Evolutionary conservation across 768 basidiomycete genomes (phyloP).

Genomic region (Mycena latifolia): DNA sequence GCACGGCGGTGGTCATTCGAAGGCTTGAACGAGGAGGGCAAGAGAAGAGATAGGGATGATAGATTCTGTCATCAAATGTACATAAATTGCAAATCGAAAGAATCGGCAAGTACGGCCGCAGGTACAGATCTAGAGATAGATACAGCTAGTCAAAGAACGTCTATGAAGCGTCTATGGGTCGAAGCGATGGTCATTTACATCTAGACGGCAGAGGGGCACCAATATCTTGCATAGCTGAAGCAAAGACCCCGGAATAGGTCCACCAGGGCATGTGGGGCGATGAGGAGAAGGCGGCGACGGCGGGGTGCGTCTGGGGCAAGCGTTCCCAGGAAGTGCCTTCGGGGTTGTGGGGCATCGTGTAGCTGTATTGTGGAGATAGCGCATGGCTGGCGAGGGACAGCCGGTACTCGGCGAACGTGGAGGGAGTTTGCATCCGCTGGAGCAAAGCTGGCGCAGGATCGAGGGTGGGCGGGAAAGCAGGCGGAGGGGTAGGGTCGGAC

Average conservation of each 20-base stretch:
- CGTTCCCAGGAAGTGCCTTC: neutral
- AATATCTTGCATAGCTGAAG: slow-evolving; percentile 6
- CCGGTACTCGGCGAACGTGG: no score
- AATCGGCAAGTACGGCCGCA: no score
- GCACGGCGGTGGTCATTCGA: no score
- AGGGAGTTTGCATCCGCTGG: neutral
- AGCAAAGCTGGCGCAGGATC: no score
- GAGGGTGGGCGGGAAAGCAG: neutral
- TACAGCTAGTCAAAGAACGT: neutral
- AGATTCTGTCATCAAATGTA: no score
- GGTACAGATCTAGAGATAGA: no score
- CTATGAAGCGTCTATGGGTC: neutral
- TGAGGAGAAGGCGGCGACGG: neutral
- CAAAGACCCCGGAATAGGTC: slow-evolving; percentile 4
- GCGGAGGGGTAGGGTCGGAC: neutral
- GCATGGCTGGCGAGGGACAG: neutral
- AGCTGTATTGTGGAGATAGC: neutral
- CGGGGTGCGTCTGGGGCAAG: neutral
- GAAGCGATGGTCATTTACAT: neutral
- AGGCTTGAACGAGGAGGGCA: no score
- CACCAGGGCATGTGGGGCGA: slow-evolving; percentile 7
- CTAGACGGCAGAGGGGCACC: neutral
- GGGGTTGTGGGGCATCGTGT: neutral
- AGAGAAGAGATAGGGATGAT: no score
- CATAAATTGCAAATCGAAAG: no score